Conservation (phyloP, 306 rosid genomes). For the Cicer yamashitae region DNA sequence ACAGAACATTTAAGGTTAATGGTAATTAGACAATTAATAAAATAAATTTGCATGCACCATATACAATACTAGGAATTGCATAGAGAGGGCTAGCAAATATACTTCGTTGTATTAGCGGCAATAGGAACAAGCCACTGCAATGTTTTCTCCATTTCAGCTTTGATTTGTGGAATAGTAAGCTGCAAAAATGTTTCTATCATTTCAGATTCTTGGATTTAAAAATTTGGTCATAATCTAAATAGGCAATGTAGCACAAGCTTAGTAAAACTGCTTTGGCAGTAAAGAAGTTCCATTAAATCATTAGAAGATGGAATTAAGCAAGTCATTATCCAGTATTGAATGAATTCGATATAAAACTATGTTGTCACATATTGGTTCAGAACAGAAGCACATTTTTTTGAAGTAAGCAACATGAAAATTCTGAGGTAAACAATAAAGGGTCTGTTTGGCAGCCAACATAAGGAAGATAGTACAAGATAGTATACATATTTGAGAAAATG, state of each 20-base stretch:
- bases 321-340: conserved; percentile 37
- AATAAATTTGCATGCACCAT: conserved; percentile 30
- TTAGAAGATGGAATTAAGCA: not conserved
- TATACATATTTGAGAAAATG: not conserved
- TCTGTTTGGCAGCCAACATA: not conserved
- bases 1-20: conserved; percentile 15
- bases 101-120: conserved; percentile 92
- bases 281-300: conserved; percentile 35
- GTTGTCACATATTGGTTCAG: not conserved
- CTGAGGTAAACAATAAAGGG: not conserved
- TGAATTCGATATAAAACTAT: conserved; percentile 11
- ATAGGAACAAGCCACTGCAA: conserved; percentile 96
- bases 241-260: conserved; percentile 34
- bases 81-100: conserved; percentile 45
- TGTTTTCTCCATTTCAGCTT: conserved; percentile 95
- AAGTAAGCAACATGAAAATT: conserved; percentile 17
- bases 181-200: conserved; percentile 53
- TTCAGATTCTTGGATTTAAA: conserved; percentile 37
- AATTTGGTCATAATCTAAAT: conserved; percentile 28
- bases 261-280: conserved; percentile 22
- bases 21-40: conserved; percentile 16
- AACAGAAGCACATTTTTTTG: not conserved
- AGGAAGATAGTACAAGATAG: not conserved
- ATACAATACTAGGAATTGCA: conserved; percentile 29
- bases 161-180: conserved; percentile 88